These are phyloP conservation scores for Trametopsis cervina DNA, from an alignment of 768 basidiomycete species.

Conservation along the genomic window DNA sequence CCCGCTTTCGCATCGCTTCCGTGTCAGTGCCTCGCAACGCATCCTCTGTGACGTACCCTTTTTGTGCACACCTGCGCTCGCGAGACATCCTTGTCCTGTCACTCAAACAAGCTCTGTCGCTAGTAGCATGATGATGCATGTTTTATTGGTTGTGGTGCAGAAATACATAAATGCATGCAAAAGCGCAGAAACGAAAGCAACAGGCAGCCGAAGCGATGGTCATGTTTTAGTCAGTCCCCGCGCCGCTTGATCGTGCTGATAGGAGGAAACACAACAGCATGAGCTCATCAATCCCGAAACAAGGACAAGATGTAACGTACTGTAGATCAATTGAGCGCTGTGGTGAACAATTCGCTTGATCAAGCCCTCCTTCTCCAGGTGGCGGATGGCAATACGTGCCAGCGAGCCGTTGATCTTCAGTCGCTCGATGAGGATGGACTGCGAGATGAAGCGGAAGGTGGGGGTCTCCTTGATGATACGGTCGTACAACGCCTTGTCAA, in stretches of 20 bases:
- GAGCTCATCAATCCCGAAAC: background rate
- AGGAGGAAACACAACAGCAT: background rate
- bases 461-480: slow-evolving; percentile 98
- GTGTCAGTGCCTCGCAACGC: no score
- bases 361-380: slow-evolving; percentile 87
- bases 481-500: slow-evolving; percentile 91
- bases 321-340: slow-evolving; percentile 92
- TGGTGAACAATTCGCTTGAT: slow-evolving; percentile 98
- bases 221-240: slow-evolving; percentile 30
- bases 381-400: slow-evolving; percentile 84
- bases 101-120: no score
- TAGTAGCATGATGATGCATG: no score
- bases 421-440: slow-evolving; percentile 97
- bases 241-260: slow-evolving; percentile 38
- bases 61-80: no score
- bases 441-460: slow-evolving; percentile 97
- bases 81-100: no score
- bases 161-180: slow-evolving; percentile 31
- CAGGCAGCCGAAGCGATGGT: slow-evolving; percentile 12
- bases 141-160: slow-evolving; percentile 24
- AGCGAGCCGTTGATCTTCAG: slow-evolving; percentile 95
- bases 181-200: slow-evolving; percentile 18
- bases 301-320: slow-evolving; percentile 40
- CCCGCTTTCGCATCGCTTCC: no score
- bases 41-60: no score